These are phyloP conservation scores for Venturia carpophila DNA, from an alignment of 2,329 filamentous ascomycete genomes.

Conservation along the genomic window DNA sequence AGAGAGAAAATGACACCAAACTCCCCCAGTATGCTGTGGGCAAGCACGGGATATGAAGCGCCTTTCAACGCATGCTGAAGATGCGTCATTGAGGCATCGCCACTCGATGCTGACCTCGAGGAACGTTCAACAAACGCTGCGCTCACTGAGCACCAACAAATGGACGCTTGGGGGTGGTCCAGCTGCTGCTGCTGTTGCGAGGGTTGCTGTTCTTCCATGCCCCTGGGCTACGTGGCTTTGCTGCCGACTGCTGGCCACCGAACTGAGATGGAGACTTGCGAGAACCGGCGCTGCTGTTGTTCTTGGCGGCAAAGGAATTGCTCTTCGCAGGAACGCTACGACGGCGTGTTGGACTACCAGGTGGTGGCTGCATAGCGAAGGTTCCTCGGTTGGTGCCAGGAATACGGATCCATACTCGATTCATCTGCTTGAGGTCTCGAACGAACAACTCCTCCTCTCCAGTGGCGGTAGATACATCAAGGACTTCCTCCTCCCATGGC, in stretches of 20 bases:
- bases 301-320: neutral
- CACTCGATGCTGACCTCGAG: neutral
- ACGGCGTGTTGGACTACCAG: neutral
- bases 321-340: neutral
- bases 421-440: neutral
- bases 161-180: neutral
- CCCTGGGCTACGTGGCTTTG: conserved; percentile 2
- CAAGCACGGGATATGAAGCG: neutral
- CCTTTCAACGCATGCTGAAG: neutral
- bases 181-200: neutral
- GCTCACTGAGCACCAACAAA: conserved; percentile 7
- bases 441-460: conserved; percentile 2
- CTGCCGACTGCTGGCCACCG: neutral
- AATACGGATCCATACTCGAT: conserved; percentile 4
- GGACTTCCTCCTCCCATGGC: neutral
- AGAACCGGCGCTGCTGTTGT: neutral
- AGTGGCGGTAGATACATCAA: neutral
- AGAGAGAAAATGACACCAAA: neutral
- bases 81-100: neutral
- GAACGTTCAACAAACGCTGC: neutral
- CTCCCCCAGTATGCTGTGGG: neutral
- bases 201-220: neutral
- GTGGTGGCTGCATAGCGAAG: neutral
- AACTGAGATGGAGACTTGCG: neutral
- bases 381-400: neutral